A percentile compares a stretch with the other conserved stretches of the same genome.
These are phyloP conservation scores for Nothophytophthora sp. DNA, from an alignment of 352 stramenopile genomes.

Conservation along the genomic window DNA sequence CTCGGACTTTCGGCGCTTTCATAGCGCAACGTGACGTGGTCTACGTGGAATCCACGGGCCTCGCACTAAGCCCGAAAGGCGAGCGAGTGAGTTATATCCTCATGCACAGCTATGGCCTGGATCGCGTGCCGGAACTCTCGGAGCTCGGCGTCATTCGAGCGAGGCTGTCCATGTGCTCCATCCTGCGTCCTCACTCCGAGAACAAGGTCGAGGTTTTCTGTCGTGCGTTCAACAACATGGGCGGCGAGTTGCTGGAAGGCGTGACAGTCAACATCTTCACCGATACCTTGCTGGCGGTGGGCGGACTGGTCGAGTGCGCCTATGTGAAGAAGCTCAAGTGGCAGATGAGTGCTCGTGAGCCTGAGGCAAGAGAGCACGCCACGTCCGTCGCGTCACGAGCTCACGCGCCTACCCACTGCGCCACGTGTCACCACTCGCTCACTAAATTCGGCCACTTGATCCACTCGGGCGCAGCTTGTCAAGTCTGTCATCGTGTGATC, in stretches of 20 bases:
- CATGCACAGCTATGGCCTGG: conserved; percentile 39
- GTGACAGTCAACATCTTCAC: conserved; percentile 42
- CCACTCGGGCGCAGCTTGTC: conserved; percentile 21
- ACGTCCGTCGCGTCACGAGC: too few relatives aligned
- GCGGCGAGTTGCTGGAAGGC: conserved; percentile 40
- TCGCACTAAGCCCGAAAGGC: conserved; percentile 34
- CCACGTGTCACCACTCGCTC: conserved; percentile 27
- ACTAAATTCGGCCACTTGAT: conserved; percentile 25
- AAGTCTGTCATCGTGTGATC: conserved; percentile 31
- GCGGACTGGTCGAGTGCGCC: conserved; percentile 46
- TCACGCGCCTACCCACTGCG: conserved; percentile 16
- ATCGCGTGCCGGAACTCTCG: conserved; percentile 7
- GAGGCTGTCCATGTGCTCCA: conserved; percentile 49
- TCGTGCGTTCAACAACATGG: conserved; percentile 42
- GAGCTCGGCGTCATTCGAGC: conserved; percentile 36
- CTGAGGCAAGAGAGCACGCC: too few relatives aligned
- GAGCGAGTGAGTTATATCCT: conserved; percentile 41
- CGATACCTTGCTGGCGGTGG: conserved; percentile 29
- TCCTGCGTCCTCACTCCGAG: conserved; percentile 27
- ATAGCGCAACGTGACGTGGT: conserved; percentile 33
- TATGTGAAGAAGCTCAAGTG: conserved; percentile 67
- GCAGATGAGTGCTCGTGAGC: conserved; percentile 52
- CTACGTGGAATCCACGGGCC: conserved; percentile 40
- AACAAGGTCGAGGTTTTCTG: conserved; percentile 51
- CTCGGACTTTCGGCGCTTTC: conserved; percentile 26